Evolutionary conservation across 2,329 filamentous ascomycete species (phyloP).

Genomic region (Fusarium tupiense): DNA sequence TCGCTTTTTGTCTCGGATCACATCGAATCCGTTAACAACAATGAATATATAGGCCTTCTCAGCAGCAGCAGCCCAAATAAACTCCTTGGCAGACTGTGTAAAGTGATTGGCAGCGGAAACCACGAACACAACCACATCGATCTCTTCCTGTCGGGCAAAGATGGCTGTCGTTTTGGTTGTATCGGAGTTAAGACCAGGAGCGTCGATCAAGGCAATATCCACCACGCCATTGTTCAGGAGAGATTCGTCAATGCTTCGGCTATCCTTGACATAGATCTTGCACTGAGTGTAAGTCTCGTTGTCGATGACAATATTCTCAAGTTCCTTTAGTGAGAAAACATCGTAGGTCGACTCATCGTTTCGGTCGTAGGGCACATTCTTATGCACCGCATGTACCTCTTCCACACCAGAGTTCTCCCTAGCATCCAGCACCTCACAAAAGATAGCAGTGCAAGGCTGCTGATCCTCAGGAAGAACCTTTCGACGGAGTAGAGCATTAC

Average conservation of each 20-base stretch:
- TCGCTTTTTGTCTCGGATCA: constrained; percentile 88
- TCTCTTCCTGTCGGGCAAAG: constrained; percentile 97
- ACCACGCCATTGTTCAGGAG: constrained; percentile 97
- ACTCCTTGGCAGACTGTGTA: constrained; percentile 96
- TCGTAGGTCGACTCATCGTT: constrained; percentile 95
- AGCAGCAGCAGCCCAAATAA: constrained; percentile 92
- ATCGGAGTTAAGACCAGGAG: constrained; percentile 93
- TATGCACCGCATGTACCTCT: constrained; percentile 95
- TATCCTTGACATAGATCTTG: constrained; percentile 96
- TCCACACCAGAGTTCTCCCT: constrained; percentile 91
- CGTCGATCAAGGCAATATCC: constrained; percentile 97
- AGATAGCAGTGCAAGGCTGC: constrained; percentile 97
- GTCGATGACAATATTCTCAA: constrained; percentile 91
- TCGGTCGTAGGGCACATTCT: constrained; percentile 80
- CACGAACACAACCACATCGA: constrained; percentile 98
- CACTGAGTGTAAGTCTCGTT: constrained; percentile 91
- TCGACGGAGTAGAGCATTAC: constrained; percentile 91
- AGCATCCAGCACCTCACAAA: constrained; percentile 95
- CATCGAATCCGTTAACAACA: constrained; percentile 97
- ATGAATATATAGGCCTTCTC: constrained; percentile 99
- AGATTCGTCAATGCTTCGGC: constrained; percentile 88
- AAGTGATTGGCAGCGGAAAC: constrained; percentile 98
- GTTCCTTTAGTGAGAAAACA: constrained; percentile 78
- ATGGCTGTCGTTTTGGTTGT: constrained; percentile 97
- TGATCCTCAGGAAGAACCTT: constrained; percentile 97